Conservation (phyloP, 768 basidiomycete species). For the Holtermannia corniformis region DNA sequence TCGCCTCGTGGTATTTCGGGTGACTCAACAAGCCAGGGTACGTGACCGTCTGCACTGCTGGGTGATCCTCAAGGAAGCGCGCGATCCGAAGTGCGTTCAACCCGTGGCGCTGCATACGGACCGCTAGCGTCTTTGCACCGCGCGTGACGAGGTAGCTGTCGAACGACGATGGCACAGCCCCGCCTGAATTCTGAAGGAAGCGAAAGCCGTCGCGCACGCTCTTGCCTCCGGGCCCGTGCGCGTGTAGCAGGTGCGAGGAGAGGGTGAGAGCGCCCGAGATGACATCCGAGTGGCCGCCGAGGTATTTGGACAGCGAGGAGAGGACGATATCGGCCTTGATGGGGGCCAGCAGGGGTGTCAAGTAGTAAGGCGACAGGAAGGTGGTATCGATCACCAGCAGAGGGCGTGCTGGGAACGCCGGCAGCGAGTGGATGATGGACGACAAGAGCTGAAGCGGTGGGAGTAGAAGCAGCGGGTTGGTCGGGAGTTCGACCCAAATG, state of each 20-base stretch:
- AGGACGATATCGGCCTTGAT: constrained; percentile 68
- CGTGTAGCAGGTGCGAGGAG: constrained; percentile 39
- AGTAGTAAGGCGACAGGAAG: constrained; percentile 85
- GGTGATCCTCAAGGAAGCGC: constrained; percentile 48
- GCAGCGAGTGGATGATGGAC: constrained; percentile 54
- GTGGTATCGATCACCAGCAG: constrained; percentile 88
- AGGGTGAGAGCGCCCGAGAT: constrained; percentile 71
- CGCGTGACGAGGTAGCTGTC: constrained; percentile 87
- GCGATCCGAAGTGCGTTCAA: constrained; percentile 71
- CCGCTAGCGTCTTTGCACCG: constrained; percentile 79
- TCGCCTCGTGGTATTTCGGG: constrained; percentile 58
- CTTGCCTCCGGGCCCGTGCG: constrained; percentile 47
- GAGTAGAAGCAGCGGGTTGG: constrained; percentile 84
- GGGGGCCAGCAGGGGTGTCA: constrained; percentile 64
- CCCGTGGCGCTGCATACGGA: constrained; percentile 82
- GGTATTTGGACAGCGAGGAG: constrained; percentile 65
- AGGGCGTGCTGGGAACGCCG: constrained; percentile 46
- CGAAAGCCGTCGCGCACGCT: constrained; percentile 46
- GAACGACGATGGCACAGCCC: constrained; percentile 52
- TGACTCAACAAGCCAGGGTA: constrained; percentile 73
- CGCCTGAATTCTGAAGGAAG: constrained; percentile 74
- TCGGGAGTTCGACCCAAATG: constrained; percentile 90
- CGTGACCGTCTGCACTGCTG: constrained; percentile 64
- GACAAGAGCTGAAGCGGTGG: constrained; percentile 69
- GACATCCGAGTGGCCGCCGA: constrained; percentile 90